Percentiles rank a stretch among this genome's conserved stretches.
phyloP scores from a whole-genome alignment of 495 filamentous ascomycete genomes.

The Penicillium salamii region DNA sequence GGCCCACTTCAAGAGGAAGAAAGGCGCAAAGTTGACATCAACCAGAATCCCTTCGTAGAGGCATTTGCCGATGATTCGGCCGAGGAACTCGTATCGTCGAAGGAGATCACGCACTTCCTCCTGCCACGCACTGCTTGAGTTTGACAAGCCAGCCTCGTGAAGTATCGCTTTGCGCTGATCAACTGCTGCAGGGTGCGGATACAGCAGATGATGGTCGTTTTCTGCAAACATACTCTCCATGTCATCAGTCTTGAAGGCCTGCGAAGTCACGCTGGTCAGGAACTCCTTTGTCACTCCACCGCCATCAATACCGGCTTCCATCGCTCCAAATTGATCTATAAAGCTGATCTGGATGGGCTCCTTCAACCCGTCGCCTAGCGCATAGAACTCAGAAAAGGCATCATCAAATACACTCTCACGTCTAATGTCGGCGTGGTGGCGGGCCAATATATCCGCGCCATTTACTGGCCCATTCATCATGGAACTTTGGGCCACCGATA shows the following conservation, averaged over 20 bases:
- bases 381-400: slow-evolving; percentile 81
- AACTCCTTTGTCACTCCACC: slow-evolving; percentile 99
- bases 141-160: slow-evolving; percentile 47
- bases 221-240: slow-evolving; percentile 66
- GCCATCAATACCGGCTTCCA: slow-evolving; percentile 93
- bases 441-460: slow-evolving; percentile 52
- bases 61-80: slow-evolving; percentile 92
- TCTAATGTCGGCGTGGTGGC: slow-evolving; percentile 78
- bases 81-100: slow-evolving; percentile 84
- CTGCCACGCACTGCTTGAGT: slow-evolving; percentile 54
- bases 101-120: slow-evolving; percentile 60
- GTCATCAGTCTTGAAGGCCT: slow-evolving; percentile 69
- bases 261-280: slow-evolving; percentile 80
- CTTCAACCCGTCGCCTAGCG: slow-evolving; percentile 77
- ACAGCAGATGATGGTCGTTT: slow-evolving; percentile 86
- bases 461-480: slow-evolving; percentile 34
- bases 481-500: slow-evolving; percentile 49
- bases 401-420: slow-evolving; percentile 81
- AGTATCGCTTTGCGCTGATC: slow-evolving; percentile 68
- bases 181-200: slow-evolving; percentile 79
- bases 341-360: slow-evolving; percentile 98
- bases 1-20: slow-evolving; percentile 95
- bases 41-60: slow-evolving; percentile 96
- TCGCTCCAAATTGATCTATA: slow-evolving; percentile 81
- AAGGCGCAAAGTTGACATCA: slow-evolving; percentile 89